Evolutionary conservation across 2,329 filamentous ascomycete species (phyloP).

Genomic region (Sarocladium brachiariae): DNA sequence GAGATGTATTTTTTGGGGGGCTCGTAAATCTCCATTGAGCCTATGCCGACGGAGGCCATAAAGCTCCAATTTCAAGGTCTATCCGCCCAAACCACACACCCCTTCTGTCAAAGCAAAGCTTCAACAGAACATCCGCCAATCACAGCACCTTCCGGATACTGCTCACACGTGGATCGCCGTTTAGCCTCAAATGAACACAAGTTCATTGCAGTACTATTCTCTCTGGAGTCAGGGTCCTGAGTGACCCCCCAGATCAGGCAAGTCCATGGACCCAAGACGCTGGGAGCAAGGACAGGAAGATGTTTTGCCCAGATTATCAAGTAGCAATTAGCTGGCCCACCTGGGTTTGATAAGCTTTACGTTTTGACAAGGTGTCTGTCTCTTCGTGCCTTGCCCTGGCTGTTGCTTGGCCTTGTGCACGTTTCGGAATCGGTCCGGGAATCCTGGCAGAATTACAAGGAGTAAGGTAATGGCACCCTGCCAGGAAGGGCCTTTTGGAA

Average conservation of each 20-base stretch:
- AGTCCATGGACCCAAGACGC: not conserved
- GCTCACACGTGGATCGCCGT: constrained; percentile 3
- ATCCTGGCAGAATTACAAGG: not conserved
- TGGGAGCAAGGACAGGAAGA: not conserved
- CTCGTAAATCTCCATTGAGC: no score
- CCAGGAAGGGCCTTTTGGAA: not conserved
- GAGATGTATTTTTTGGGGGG: no score
- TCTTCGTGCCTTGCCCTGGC: no score
- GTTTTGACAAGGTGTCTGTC: no score
- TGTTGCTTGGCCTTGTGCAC: not conserved
- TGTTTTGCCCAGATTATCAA: not conserved
- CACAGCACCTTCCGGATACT: not conserved
- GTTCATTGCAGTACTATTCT: not conserved
- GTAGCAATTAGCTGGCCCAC: no score
- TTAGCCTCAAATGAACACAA: constrained; percentile 1
- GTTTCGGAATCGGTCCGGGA: not conserved
- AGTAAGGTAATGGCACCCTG: no score
- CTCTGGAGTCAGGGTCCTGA: no score
- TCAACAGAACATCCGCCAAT: not conserved
- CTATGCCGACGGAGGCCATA: no score
- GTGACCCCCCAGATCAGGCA: constrained; percentile 1
- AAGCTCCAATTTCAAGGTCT: not conserved
- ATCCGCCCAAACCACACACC: not conserved
- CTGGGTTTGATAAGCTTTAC: no score
- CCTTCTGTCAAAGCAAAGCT: not conserved